Percentiles rank a stretch among this genome's conserved stretches.
These are phyloP conservation scores for Calophaca sinica DNA, from an alignment of 306 rosid genomes.

Conservation along the genomic window DNA sequence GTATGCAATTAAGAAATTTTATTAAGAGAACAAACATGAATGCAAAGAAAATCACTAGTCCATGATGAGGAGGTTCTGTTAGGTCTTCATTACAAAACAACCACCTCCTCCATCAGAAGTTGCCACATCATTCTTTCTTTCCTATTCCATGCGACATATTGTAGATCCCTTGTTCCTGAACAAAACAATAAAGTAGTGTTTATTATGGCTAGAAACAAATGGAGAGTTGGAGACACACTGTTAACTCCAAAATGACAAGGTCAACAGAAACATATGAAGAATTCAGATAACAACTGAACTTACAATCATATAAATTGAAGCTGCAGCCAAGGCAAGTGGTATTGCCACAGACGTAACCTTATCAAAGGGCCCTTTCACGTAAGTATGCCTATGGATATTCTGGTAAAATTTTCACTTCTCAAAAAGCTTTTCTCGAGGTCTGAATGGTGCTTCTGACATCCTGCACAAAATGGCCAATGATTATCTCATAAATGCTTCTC, in stretches of 20 bases:
- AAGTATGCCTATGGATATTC: conserved; percentile 66
- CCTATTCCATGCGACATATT: conserved; percentile 94
- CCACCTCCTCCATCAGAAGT: conserved; percentile 43
- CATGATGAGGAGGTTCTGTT: conserved; percentile 28
- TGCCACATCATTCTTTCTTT: conserved; percentile 80
- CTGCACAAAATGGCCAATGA: conserved; percentile 45
- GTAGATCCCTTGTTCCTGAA: conserved; percentile 91
- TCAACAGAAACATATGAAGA: conserved; percentile 7
- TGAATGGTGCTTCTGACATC: conserved; percentile 87
- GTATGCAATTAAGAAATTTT: conserved; percentile 61
- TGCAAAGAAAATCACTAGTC: conserved; percentile 45
- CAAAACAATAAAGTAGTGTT: conserved; percentile 1
- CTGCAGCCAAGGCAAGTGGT: conserved; percentile 80
- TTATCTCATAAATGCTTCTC: conserved; percentile 23
- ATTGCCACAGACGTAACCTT: conserved; percentile 94
- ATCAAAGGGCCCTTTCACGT: conserved; percentile 84
- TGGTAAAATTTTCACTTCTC: conserved; percentile 82
- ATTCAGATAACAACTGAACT: conserved; percentile 44
- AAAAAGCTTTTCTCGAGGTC: conserved; percentile 79
- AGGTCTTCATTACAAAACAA: conserved; percentile 40
- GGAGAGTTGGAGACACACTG: not conserved
- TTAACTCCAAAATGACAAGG: conserved; percentile 23
- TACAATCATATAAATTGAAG: conserved; percentile 74
- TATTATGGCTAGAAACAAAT: not conserved
- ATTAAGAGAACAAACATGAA: conserved; percentile 53